Evolutionary conservation across 257 asterid species (phyloP).

Genomic region (Thymus quinquecostatus): DNA sequence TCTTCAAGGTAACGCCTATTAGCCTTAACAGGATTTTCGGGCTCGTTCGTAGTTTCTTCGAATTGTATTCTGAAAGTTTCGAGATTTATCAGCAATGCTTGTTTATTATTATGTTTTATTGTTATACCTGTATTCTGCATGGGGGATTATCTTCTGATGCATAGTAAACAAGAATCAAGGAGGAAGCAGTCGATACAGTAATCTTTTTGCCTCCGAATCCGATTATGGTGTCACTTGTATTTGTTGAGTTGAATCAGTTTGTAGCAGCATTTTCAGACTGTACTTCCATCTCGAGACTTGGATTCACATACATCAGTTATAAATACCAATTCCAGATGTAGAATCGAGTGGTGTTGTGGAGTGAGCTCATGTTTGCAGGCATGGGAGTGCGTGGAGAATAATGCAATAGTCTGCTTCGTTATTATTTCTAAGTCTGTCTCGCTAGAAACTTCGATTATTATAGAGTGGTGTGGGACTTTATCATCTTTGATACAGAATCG

Average conservation of each 20-base stretch:
- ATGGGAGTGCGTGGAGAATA: background rate
- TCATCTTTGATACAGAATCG: background rate
- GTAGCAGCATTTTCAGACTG: conserved; percentile 2
- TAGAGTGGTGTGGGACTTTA: background rate
- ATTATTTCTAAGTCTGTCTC: conserved; percentile 15
- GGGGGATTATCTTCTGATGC: conserved; percentile 13
- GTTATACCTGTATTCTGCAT: conserved; percentile 2
- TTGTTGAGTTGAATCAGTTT: conserved; percentile 7
- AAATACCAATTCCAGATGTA: conserved; percentile 1
- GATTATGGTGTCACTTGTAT: background rate
- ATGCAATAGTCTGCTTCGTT: background rate
- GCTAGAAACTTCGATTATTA: conserved; percentile 7
- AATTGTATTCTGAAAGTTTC: background rate
- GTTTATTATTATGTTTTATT: background rate
- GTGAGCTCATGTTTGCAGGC: background rate
- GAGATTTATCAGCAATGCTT: background rate
- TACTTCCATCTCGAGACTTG: background rate
- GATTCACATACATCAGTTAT: background rate
- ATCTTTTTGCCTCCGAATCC: background rate
- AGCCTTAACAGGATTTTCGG: conserved; percentile 8
- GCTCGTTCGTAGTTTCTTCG: background rate
- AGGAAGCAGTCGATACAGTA: background rate
- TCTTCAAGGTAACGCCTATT: conserved; percentile 67
- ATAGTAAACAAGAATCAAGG: background rate
- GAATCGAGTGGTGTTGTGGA: background rate